Evolutionary conservation across 2,329 filamentous ascomycete genomes (phyloP).

Genomic region (Trichoderma citrinoviride): DNA sequence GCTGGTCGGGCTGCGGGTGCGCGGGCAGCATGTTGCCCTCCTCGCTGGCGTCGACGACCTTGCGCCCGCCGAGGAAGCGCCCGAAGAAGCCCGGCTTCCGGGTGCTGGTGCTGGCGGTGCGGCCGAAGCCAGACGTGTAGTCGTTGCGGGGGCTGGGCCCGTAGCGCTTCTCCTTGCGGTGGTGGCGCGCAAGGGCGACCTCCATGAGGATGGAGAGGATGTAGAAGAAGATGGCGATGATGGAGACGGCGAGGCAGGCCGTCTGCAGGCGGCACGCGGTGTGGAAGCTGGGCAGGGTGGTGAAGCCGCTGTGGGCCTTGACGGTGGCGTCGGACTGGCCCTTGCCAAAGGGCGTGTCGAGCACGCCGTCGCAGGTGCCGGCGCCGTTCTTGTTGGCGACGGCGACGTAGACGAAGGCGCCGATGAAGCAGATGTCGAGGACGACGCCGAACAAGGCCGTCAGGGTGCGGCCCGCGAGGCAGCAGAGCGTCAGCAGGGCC

Average conservation of each 20-base stretch:
- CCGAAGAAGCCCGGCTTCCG: conserved; percentile 33
- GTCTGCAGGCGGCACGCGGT: conserved; percentile 72
- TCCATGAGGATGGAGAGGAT: conserved; percentile 68
- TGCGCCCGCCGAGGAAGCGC: conserved; percentile 36
- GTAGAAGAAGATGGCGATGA: conserved; percentile 74
- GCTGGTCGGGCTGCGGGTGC: conserved; percentile 42
- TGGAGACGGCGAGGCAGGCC: conserved; percentile 72
- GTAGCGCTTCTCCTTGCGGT: conserved; percentile 71
- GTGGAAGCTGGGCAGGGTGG: conserved; percentile 45
- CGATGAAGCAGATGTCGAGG: conserved; percentile 74
- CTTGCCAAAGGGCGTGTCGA: conserved; percentile 67
- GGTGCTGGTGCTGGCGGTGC: conserved; percentile 23
- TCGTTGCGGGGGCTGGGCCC: conserved; percentile 49
- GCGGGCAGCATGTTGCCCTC: conserved; percentile 38
- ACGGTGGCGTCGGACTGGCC: conserved; percentile 54
- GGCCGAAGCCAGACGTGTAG: conserved; percentile 59
- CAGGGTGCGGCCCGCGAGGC: conserved; percentile 69
- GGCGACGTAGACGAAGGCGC: conserved; percentile 78
- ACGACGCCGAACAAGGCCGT: conserved; percentile 71
- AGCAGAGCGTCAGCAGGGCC: conserved; percentile 74
- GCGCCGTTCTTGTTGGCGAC: conserved; percentile 69
- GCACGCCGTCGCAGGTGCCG: conserved; percentile 56
- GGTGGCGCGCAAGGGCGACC: conserved; percentile 64
- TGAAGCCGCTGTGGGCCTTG: conserved; percentile 49
- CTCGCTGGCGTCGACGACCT: conserved; percentile 25